phyloP scores from a whole-genome alignment of 192 early-diverging fungal species.

The Entomortierella beljakovae region DNA sequence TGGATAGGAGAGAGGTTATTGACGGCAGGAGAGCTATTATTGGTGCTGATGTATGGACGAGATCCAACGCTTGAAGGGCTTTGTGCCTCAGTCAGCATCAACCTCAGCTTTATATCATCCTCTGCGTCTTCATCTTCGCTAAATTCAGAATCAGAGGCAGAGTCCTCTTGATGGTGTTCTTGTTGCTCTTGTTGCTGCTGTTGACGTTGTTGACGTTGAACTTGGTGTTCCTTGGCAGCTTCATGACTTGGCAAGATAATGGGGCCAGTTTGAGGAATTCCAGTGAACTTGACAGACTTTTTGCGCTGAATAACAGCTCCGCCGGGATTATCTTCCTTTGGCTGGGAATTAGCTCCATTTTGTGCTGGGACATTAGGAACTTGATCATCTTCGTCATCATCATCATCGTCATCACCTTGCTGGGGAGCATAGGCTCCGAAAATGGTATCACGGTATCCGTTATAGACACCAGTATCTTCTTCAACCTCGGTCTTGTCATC shows the following conservation, averaged over 20 bases:
- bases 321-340: neutral
- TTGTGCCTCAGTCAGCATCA: constrained; percentile 16
- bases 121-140: constrained; percentile 17
- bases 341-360: neutral
- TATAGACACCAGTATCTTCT: constrained; percentile 30
- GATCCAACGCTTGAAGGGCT: constrained; percentile 11
- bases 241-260: constrained; percentile 42
- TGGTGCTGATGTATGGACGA: constrained; percentile 12
- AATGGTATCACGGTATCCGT: constrained; percentile 52
- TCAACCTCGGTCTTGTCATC: constrained; percentile 47
- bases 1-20: constrained; percentile 24
- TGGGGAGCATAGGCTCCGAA: constrained; percentile 41
- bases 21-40: neutral
- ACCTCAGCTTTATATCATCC: constrained; percentile 14
- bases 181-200: constrained; percentile 7
- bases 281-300: constrained; percentile 52
- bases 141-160: neutral
- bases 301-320: constrained; percentile 30
- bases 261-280: constrained; percentile 28
- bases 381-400: constrained; percentile 23
- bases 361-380: constrained; percentile 5
- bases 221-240: constrained; percentile 44
- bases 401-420: constrained; percentile 30
- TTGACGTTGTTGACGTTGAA: constrained; percentile 25
- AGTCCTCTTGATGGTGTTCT: neutral